These are phyloP conservation scores for Penicillium janthinellum DNA, from an alignment of 2,329 filamentous ascomycete species.

Conservation along the genomic window DNA sequence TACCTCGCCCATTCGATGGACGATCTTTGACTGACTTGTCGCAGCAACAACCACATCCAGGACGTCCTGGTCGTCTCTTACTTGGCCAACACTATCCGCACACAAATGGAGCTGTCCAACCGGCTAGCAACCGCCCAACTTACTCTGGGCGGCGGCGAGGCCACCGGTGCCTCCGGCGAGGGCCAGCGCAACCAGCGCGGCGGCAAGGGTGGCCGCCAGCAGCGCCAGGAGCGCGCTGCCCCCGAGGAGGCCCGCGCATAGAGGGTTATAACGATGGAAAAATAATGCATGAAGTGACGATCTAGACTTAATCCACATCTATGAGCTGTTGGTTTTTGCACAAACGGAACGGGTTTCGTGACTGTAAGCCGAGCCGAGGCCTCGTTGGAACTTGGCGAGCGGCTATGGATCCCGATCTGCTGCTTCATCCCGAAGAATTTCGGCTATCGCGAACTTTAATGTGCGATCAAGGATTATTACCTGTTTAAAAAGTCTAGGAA, in stretches of 20 bases:
- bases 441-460: too few species aligned
- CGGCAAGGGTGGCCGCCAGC: conserved; percentile 48
- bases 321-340: too few species aligned
- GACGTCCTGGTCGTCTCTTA: conserved; percentile 98
- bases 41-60: conserved; percentile 96
- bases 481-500: too few species aligned
- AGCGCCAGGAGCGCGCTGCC: conserved; percentile 41
- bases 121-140: conserved; percentile 80
- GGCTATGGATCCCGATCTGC: too few species aligned
- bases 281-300: conserved; percentile 29
- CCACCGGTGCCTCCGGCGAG: conserved; percentile 38
- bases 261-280: conserved; percentile 16
- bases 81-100: conserved; percentile 97
- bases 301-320: too few species aligned
- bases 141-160: conserved; percentile 56
- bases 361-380: too few species aligned
- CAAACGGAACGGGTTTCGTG: too few species aligned
- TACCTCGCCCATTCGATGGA: conserved; percentile 34
- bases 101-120: conserved; percentile 97
- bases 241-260: conserved; percentile 44
- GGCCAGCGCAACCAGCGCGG: conserved; percentile 35
- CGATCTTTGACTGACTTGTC: background rate
- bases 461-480: too few species aligned
- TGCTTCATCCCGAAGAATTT: too few species aligned
- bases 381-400: too few species aligned